Conservation (phyloP, 805 yeast species). For the Saccharomycopsis fibuligera region DNA sequence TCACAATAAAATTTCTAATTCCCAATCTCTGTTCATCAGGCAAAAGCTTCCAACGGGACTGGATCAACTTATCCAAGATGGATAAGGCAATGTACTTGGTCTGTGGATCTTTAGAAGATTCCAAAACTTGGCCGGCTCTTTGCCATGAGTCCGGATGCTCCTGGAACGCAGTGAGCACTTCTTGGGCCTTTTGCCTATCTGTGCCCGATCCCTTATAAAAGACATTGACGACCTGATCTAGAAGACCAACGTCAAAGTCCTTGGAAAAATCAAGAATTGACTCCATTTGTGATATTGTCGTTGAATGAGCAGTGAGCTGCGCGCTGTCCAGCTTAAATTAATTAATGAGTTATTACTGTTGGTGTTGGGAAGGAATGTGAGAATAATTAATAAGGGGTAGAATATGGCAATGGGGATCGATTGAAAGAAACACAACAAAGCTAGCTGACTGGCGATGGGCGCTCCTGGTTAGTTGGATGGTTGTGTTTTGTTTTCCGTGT, state of each 20-base stretch:
- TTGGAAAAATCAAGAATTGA: slow-evolving; percentile 77
- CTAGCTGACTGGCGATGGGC: too few relatives aligned
- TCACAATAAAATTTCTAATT: slow-evolving; percentile 86
- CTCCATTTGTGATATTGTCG: slow-evolving; percentile 53
- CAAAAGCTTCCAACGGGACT: slow-evolving; percentile 87
- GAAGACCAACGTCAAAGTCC: slow-evolving; percentile 70
- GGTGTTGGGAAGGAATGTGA: too few relatives aligned
- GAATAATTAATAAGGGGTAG: too few relatives aligned
- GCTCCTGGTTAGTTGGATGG: too few relatives aligned
- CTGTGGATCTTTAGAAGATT: slow-evolving; percentile 71
- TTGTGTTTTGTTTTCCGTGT: too few relatives aligned
- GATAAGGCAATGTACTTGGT: slow-evolving; percentile 89
- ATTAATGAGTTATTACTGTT: too few relatives aligned
- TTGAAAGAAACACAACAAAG: too few relatives aligned
- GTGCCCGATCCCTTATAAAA: slow-evolving; percentile 75
- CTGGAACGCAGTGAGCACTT: slow-evolving; percentile 71
- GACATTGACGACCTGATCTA: slow-evolving; percentile 80
- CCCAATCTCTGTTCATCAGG: slow-evolving; percentile 88
- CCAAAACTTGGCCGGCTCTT: slow-evolving; percentile 82
- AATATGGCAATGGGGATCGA: too few relatives aligned
- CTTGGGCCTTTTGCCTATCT: slow-evolving; percentile 61
- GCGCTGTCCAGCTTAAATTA: too few relatives aligned
- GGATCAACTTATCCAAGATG: slow-evolving; percentile 82
- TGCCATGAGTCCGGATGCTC: slow-evolving; percentile 96
- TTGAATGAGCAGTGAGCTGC: too few relatives aligned